Base-by-base conservation (phyloP, 176 grass and related monocot species). In the Poa annua region DNA sequence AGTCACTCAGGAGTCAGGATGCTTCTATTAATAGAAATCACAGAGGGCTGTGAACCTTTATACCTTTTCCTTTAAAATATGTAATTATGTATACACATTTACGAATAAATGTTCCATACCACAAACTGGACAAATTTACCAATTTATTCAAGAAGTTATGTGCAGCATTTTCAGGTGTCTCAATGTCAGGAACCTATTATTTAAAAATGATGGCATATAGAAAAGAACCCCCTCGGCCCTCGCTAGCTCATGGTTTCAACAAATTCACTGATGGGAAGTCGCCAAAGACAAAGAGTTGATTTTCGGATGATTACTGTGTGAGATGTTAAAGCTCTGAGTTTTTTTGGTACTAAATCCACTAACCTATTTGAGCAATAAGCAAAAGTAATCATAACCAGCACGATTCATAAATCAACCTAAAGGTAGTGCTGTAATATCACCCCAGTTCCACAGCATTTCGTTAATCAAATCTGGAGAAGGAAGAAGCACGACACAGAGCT, bases 271-370 rank as follows among this genome's bases (percentile, higher is more conserved):
- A 32, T 6, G n/a, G 1, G 35, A 71, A 51, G 3, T 44, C 5
- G 21, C 44, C 33, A 36, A 80, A 57, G 75, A 78, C 33, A 36
- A 80, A 57, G 75, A 78, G 66, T 63, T 45, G 5, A 66, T 59
- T 51, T 54, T 51, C 36, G 44, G 11, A 64, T 63, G 8, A 51
- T 74, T 25, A 19, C 1, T 32, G 44, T 35, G 7, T 29, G 33
- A 71, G 19, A 63, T 54, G 42, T 29, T 78, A 71, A 78, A 88
- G 16, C 75, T 79, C 17, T n/a, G 56, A 15, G 8, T 74, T 71
- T 60, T 66, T 80, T 7, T 59, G 17, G 41, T 25, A 5, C 66
- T 21, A 17, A 60, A 64, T 17, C 16, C 35, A 72, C 16, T n/a
- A 78, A 7, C 33, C 38, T 61, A 59, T 64, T 64, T 53, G 39